These are phyloP conservation scores for Eudorina sp. DNA, from an alignment of 139 green algal species.

Conservation along the genomic window DNA sequence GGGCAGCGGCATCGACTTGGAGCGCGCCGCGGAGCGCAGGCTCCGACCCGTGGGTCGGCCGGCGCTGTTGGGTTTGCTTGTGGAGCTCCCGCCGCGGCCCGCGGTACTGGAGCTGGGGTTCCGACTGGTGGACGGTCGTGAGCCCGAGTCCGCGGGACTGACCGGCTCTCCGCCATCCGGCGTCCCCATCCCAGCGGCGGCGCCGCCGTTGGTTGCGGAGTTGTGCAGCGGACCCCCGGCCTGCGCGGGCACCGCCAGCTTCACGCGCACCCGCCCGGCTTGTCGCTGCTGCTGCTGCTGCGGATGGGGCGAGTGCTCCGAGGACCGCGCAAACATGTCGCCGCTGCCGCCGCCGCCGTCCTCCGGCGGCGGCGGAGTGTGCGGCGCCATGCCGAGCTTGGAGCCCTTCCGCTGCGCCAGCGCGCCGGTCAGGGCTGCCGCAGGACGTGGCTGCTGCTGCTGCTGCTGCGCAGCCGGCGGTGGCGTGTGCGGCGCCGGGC, in stretches of 20 bases:
- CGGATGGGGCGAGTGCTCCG: neutral
- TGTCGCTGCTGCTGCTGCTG: conserved; percentile 12
- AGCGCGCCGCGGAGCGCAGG: neutral
- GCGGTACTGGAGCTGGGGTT: neutral
- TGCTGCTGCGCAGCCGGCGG: conserved; percentile 9
- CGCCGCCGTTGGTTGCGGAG: neutral
- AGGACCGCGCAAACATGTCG: neutral
- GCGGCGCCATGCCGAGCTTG: neutral
- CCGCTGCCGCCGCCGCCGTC: neutral
- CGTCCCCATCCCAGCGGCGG: no score
- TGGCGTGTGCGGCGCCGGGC: neutral
- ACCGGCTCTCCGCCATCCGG: neutral
- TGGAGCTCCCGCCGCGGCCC: neutral
- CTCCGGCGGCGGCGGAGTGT: neutral
- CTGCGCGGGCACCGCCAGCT: neutral
- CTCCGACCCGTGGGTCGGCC: neutral
- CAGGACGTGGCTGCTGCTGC: neutral
- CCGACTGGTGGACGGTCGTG: neutral
- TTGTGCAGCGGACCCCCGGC: neutral
- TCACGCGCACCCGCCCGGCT: neutral
- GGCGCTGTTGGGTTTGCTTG: neutral
- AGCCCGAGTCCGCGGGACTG: conserved; percentile 2
- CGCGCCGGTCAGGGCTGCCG: no score
- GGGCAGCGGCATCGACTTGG: conserved; percentile 45
- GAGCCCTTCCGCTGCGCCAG: neutral